Conservation (phyloP, 2,329 filamentous ascomycete genomes). For the Cladorrhinum sp. region DNA sequence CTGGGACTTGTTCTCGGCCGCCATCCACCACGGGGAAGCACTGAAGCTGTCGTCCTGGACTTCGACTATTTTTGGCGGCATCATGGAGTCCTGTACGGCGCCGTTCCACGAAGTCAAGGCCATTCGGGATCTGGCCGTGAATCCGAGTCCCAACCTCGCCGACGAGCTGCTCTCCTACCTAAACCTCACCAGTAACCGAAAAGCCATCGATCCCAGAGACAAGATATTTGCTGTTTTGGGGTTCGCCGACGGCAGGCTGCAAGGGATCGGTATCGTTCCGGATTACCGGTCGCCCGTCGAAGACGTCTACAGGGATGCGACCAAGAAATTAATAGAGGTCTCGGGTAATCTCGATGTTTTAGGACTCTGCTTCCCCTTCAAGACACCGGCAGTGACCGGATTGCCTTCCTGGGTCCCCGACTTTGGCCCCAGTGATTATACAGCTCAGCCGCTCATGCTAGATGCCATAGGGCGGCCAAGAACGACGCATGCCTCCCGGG, state of each 20-base stretch:
- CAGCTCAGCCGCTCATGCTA: constrained; percentile 3
- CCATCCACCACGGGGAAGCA: background rate
- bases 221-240: constrained; percentile 13
- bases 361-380: constrained; percentile 5
- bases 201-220: constrained; percentile 10
- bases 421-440: background rate
- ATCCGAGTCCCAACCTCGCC: background rate
- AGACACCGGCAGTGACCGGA: background rate
- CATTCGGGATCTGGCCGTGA: background rate
- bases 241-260: background rate
- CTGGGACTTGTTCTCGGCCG: constrained; percentile 8
- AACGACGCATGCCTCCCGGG: constrained; percentile 9
- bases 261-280: background rate
- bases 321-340: background rate
- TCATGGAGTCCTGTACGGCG: background rate
- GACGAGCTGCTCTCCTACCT: constrained; percentile 9
- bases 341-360: constrained; percentile 10
- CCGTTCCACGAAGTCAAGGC: background rate
- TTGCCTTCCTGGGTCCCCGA: constrained; percentile 15
- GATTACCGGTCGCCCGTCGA: constrained; percentile 4
- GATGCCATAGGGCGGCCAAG: constrained; percentile 3
- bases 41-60: background rate
- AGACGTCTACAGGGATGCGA: constrained; percentile 9
- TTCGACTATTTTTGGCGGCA: background rate
- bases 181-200: background rate